These are phyloP conservation scores for Stylonectria norvegica DNA, from an alignment of 2,329 filamentous ascomycete genomes.

Conservation along the genomic window DNA sequence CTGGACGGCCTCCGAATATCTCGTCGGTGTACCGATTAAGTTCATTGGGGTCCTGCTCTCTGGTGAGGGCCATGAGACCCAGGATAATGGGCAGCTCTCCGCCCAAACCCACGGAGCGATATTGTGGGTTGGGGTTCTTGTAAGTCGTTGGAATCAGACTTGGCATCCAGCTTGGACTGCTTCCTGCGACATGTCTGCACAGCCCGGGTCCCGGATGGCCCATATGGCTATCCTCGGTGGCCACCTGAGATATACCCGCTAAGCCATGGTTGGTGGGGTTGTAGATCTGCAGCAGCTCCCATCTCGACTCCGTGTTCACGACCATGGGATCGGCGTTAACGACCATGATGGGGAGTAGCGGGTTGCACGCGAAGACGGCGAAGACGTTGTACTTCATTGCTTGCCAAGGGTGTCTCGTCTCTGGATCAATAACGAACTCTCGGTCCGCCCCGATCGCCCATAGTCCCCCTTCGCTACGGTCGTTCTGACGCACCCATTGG, in stretches of 20 bases:
- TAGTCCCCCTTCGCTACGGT: not conserved
- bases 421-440: slow-evolving; percentile 2
- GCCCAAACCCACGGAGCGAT: slow-evolving; percentile 32
- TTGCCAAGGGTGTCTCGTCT: not conserved
- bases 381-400: slow-evolving; percentile 21
- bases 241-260: slow-evolving; percentile 30
- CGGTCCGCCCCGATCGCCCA: not conserved
- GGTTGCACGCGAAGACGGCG: slow-evolving; percentile 37
- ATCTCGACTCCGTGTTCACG: slow-evolving; percentile 8
- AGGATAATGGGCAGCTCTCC: slow-evolving; percentile 39
- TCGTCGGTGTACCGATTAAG: slow-evolving; percentile 8
- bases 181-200: slow-evolving; percentile 31
- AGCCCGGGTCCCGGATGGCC: slow-evolving; percentile 6
- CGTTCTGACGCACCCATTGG: slow-evolving; percentile 16
- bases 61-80: slow-evolving; percentile 38
- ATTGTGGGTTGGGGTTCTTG: too few species aligned
- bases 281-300: slow-evolving; percentile 31
- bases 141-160: slow-evolving; percentile 34
- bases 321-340: slow-evolving; percentile 18
- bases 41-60: not conserved
- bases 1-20: slow-evolving; percentile 23
- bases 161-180: slow-evolving; percentile 37
- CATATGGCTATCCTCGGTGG: slow-evolving; percentile 17
- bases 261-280: slow-evolving; percentile 8
- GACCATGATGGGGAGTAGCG: slow-evolving; percentile 35